Evolutionary conservation across 371 early-diverging fungal species (phyloP).

Genomic region (Funneliformis caledonium): DNA sequence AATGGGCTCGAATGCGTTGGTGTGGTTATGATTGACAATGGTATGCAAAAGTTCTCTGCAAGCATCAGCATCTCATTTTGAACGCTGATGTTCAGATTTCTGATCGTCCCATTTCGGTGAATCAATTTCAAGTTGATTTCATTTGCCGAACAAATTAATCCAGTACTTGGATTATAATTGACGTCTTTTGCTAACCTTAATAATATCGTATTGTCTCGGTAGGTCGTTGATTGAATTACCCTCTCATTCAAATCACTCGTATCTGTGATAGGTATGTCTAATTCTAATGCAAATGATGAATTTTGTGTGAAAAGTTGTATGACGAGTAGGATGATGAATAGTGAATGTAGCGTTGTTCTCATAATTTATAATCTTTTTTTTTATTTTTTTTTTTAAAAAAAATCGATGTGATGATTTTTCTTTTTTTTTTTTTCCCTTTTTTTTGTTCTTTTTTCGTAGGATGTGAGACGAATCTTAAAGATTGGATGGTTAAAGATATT

Average conservation of each 20-base stretch:
- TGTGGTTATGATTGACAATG: neutral
- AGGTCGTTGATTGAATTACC: neutral
- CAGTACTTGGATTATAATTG: neutral
- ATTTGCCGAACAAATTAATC: neutral
- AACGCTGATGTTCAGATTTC: neutral
- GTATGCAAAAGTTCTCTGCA: neutral
- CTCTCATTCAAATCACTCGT: neutral
- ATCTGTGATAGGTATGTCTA: neutral
- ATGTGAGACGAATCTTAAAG: too few species aligned
- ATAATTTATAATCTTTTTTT: too few species aligned
- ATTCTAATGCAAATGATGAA: neutral
- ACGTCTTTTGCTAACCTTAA: neutral
- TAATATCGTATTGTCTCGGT: slow-evolving; percentile 6
- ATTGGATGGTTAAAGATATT: too few species aligned
- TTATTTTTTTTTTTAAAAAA: too few species aligned
- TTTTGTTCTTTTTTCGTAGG: too few species aligned
- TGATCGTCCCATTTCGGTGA: slow-evolving; percentile 1
- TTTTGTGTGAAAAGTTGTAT: neutral
- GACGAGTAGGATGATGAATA: neutral
- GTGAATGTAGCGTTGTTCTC: too few species aligned
- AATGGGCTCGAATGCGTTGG: neutral
- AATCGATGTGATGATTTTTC: too few species aligned
- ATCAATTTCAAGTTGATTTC: neutral
- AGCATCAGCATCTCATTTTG: neutral
- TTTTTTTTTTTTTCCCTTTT: too few species aligned